Percentiles rank a stretch among this genome's conserved stretches.
Conservation (phyloP, 495 filamentous ascomycete species). For the Daldinia caldariorum region DNA sequence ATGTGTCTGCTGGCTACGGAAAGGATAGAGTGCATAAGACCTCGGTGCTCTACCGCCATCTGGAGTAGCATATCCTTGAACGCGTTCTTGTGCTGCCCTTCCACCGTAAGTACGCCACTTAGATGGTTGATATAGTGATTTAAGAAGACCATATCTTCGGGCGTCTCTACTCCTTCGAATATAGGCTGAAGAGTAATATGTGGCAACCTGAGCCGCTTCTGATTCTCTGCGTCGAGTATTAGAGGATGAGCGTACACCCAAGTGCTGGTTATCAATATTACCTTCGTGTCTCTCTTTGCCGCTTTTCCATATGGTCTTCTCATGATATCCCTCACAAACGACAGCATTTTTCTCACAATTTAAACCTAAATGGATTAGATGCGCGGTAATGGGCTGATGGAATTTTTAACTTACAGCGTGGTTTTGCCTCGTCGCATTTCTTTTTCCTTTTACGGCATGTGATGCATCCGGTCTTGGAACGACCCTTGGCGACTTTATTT, state of each 20-base stretch:
- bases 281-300: constrained; percentile 80
- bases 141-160: constrained; percentile 83
- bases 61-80: constrained; percentile 90
- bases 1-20: constrained; percentile 87
- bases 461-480: constrained; percentile 93
- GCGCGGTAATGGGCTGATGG: neutral
- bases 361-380: constrained; percentile 64
- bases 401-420: constrained; percentile 68
- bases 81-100: constrained; percentile 85
- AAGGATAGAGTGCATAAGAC: constrained; percentile 92
- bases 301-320: constrained; percentile 86
- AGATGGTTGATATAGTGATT: constrained; percentile 87
- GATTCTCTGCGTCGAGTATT: constrained; percentile 54
- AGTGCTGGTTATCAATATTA: constrained; percentile 61
- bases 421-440: constrained; percentile 97
- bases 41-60: constrained; percentile 82
- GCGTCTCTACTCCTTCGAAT: constrained; percentile 86
- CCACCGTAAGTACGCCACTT: constrained; percentile 81
- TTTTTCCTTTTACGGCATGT: constrained; percentile 93
- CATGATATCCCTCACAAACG: constrained; percentile 91
- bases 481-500: constrained; percentile 81
- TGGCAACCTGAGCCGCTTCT: constrained; percentile 57
- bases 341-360: constrained; percentile 96
- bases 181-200: constrained; percentile 77
- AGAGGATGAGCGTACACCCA: constrained; percentile 43